Evolutionary conservation across 2,329 filamentous ascomycete genomes (phyloP), one percentile per base, ranked within the genome.

Genomic region (Epichloe coenophiala): DNA sequence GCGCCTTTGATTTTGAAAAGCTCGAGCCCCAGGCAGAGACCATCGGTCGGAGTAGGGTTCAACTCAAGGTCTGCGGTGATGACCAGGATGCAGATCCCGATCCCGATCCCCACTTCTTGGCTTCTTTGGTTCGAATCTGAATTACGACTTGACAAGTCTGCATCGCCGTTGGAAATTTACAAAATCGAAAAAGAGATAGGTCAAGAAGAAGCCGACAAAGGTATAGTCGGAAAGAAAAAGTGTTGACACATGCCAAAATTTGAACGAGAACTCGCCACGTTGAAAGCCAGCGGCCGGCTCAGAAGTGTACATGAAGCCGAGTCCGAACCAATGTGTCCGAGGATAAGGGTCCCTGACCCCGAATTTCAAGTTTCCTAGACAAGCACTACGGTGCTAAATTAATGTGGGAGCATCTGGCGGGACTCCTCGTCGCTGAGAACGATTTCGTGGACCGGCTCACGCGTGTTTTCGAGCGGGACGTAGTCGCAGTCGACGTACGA

Each of bases 361-460:
- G 41, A 45, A 40, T 37, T 45, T 21, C 33, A 17, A 51, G 38
- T 43, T 43, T 44, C 45, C 40, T 40, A 47, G 52, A 48, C 19
- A 43, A 43, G 49, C 55, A 36, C 38, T 39, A 41, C 9, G 40
- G 38, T 47, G 19, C 23, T 33, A 39, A 45, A n/a, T 50, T 67
- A 83, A 68, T 81, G 76, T 5, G 84, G 84, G 45, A 86, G 71
- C 71, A 87, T 80, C 56, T 75, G 72, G 58, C 78, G 79, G 51
- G 80, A 75, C 68, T 91, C 86, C 65, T 90, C 86, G 55, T 91
- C 86, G 58, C 77, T 88, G 51, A 91, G 72, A 51, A 79, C 71
- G 57, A 91, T 89, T 62, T 91, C 86, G 67, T 86, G 74, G 47
- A 91, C 83, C 1, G 85, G 84, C 57, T 90, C 86, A 61, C 82